Evolutionary conservation across 2,329 filamentous ascomycete genomes (phyloP).

Genomic region (Fusarium sp.): DNA sequence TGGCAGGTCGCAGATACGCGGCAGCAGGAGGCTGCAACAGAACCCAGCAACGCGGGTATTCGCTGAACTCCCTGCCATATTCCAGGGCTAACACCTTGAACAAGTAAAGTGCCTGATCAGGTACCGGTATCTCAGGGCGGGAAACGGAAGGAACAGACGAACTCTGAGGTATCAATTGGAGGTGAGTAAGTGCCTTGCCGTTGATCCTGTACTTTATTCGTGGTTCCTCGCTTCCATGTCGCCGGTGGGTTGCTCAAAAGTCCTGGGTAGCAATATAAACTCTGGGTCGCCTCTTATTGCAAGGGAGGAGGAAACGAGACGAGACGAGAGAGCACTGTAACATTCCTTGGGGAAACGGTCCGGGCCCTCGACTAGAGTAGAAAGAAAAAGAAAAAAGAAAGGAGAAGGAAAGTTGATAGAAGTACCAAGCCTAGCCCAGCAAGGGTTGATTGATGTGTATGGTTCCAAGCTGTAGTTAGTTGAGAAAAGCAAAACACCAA

Average conservation of each 20-base stretch:
- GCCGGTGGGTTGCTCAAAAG: slow-evolving; percentile 16
- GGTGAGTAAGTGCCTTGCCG: slow-evolving; percentile 1
- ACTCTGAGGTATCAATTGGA: not conserved
- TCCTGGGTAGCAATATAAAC: slow-evolving; percentile 17
- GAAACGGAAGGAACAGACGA: slow-evolving; percentile 6
- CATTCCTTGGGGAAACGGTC: slow-evolving; percentile 11
- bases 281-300: not conserved
- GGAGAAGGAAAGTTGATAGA: not conserved
- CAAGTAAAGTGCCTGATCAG: not conserved
- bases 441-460: slow-evolving; percentile 9
- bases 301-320: slow-evolving; percentile 9
- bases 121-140: not conserved
- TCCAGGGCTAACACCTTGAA: not conserved
- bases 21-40: not conserved
- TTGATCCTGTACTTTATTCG: slow-evolving; percentile 1
- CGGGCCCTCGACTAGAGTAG: not conserved
- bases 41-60: slow-evolving; percentile 17
- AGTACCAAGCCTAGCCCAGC: not conserved
- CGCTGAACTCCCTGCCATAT: not conserved
- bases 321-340: slow-evolving; percentile 10
- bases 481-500: slow-evolving; percentile 22
- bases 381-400: slow-evolving; percentile 1
- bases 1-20: slow-evolving; percentile 25
- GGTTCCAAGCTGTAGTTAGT: not conserved
- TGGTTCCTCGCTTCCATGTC: slow-evolving; percentile 1